Evolutionary conservation across 108 stramenopile species (phyloP).

Genomic region (Cyclotella baltica): DNA sequence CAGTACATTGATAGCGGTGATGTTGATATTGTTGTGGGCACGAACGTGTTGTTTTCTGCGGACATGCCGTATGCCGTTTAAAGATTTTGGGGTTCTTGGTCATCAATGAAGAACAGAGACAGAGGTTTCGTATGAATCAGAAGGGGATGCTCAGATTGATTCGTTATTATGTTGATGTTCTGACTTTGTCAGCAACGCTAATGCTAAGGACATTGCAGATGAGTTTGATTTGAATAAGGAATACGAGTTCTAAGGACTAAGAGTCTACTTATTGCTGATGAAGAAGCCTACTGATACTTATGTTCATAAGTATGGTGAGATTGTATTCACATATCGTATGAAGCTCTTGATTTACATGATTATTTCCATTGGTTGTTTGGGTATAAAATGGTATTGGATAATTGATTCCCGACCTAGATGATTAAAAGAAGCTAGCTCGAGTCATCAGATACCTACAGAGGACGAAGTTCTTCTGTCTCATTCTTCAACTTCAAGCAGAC

Average conservation of each 20-base stretch:
- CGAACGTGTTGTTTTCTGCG: constrained; percentile 87
- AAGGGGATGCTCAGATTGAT: constrained; percentile 94
- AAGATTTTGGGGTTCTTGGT: constrained; percentile 90
- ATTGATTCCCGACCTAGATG: too few relatives aligned
- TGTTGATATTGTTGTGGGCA: constrained; percentile 89
- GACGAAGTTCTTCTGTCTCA: too few relatives aligned
- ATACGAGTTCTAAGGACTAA: constrained; percentile 91
- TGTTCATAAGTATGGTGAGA: constrained; percentile 66
- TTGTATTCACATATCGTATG: too few relatives aligned
- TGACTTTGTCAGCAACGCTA: constrained; percentile 95
- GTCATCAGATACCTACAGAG: too few relatives aligned
- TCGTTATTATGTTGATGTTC: constrained; percentile 89
- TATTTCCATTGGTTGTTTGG: too few relatives aligned
- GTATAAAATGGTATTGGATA: too few relatives aligned
- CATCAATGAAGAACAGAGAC: constrained; percentile 98
- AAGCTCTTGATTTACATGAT: too few relatives aligned
- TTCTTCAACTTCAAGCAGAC: too few relatives aligned
- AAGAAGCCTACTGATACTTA: constrained; percentile 83
- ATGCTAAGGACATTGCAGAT: constrained; percentile 96
- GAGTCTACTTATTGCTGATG: constrained; percentile 88
- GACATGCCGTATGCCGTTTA: constrained; percentile 81
- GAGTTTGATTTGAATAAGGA: constrained; percentile 89
- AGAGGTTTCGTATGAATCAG: constrained; percentile 96
- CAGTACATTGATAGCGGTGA: constrained; percentile 71
- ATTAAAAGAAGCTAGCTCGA: too few relatives aligned